phyloP scores from a whole-genome alignment of 2,329 filamentous ascomycete species.

The Ceratocystis diversiconidia region DNA sequence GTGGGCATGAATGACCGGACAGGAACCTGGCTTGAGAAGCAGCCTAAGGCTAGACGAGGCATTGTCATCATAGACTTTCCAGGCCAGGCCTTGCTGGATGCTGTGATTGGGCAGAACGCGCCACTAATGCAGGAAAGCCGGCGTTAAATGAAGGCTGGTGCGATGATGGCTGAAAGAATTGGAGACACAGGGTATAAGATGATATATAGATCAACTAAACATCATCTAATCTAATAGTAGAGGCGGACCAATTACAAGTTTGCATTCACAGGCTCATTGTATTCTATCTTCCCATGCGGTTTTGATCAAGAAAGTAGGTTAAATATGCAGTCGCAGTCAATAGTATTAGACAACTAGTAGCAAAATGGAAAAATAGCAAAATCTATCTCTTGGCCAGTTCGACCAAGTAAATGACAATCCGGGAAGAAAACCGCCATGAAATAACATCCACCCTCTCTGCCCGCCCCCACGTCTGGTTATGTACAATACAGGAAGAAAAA shows the following conservation, averaged over 20 bases:
- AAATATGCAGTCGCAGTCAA: not conserved
- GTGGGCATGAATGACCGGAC: slow-evolving; percentile 38
- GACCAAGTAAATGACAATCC: not conserved
- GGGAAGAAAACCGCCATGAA: not conserved
- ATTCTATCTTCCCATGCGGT: not conserved
- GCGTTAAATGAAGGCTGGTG: not conserved
- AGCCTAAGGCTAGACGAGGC: slow-evolving; percentile 26
- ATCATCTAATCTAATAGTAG: not conserved
- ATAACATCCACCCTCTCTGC: not conserved
- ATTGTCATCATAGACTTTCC: slow-evolving; percentile 38
- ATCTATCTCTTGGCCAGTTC: not conserved
- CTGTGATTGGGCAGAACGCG: slow-evolving; percentile 30
- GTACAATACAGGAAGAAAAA: slow-evolving; percentile 7
- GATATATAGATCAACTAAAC: not conserved
- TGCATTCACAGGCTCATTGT: not conserved
- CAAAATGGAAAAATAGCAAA: not conserved
- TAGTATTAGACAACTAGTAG: not conserved
- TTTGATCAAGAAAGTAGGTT: not conserved
- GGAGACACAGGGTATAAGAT: not conserved
- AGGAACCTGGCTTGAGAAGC: slow-evolving; percentile 30
- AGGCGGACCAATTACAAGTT: not conserved
- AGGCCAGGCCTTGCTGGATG: slow-evolving; percentile 30
- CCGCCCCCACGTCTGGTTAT: not conserved
- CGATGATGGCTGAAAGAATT: not conserved
- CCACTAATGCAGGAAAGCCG: slow-evolving; percentile 19